Evolutionary conservation across 2,329 filamentous ascomycete species (phyloP), one percentile per base, ranked within the genome.

Genomic region (Nothomitra cinnamomea): DNA sequence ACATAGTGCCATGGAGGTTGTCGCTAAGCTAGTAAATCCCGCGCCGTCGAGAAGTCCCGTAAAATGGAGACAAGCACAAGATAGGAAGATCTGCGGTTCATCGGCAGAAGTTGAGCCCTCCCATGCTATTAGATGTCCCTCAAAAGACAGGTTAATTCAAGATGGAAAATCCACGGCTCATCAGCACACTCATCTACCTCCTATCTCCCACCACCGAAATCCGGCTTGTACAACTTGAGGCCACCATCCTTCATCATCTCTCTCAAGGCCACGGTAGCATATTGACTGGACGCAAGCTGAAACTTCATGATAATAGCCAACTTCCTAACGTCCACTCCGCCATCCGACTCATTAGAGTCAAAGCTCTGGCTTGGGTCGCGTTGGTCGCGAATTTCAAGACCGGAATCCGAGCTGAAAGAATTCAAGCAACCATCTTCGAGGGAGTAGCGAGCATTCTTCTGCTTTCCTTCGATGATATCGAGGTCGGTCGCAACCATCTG

Each of bases 401-500:
- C 40, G 12, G 1, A 28, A 17, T 6, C 28, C 2, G 12, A 15
- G 32, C 17, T 28, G 13, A 32, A 2, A 51, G 19, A 22, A 12
- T 12, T 51, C 8, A 21, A 2, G n/a, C 25, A 22, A 38, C 25
- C 15, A 38, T 57, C 54, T 55, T 42, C 52, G 10, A 48, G 53
- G 6, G 60, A 54, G 24, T 59, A 57, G 10, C 57, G 4, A 8
- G 63, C 58, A 8, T 62, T 61, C 8, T 61, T 59, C 55, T 69
- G 67, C 35, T 68, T 65, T 36, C 69, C 68, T 56, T 72, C 71
- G 56, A 90, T 68, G 51, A 75, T 69, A 60, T 95, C 86, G 54
- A 92, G 63, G 65, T 98, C 92, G 0, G 92, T 98, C 56, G 84
- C 78, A 2, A 94, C 83, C 68, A 96, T 81, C 69, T 96, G 89